Conservation (phyloP, 768 basidiomycete species). For the Mycena pura region DNA sequence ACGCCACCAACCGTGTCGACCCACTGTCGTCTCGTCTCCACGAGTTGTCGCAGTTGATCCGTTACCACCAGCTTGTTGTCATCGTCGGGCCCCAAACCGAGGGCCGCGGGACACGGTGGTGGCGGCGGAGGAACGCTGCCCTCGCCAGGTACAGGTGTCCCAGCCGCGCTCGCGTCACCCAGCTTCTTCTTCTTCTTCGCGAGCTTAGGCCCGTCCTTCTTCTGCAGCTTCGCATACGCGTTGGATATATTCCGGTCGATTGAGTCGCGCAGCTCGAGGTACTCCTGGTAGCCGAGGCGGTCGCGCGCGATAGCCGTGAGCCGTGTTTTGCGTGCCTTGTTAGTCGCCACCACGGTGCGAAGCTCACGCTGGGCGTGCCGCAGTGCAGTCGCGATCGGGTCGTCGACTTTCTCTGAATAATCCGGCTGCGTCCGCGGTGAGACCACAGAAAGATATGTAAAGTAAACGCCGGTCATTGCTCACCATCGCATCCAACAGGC, state of each 20-base stretch:
- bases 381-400: conserved; percentile 90
- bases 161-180: conserved; percentile 32
- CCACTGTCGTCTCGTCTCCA: conserved; percentile 81
- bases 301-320: conserved; percentile 81
- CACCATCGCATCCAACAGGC: conserved; percentile 72
- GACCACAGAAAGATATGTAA: neutral
- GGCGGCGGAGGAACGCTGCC: conserved; percentile 48
- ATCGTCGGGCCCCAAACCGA: conserved; percentile 73
- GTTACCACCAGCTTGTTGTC: conserved; percentile 67
- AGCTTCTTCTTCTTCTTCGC: conserved; percentile 80
- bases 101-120: conserved; percentile 72
- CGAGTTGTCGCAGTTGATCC: conserved; percentile 72
- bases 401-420: conserved; percentile 82
- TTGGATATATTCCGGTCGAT: conserved; percentile 85
- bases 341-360: conserved; percentile 75
- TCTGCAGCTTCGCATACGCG: conserved; percentile 80
- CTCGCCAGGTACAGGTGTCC: conserved; percentile 27
- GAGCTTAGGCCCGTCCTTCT: conserved; percentile 78
- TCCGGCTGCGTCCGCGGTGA: conserved; percentile 58
- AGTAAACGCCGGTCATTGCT: conserved; percentile 38
- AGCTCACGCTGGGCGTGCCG: conserved; percentile 88
- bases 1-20: conserved; percentile 75
- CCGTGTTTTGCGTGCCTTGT: conserved; percentile 82
- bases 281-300: conserved; percentile 91
- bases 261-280: conserved; percentile 81